Evolutionary conservation across 179 eudicot genomes (phyloP).

Genomic region (Beta lomatogona): DNA sequence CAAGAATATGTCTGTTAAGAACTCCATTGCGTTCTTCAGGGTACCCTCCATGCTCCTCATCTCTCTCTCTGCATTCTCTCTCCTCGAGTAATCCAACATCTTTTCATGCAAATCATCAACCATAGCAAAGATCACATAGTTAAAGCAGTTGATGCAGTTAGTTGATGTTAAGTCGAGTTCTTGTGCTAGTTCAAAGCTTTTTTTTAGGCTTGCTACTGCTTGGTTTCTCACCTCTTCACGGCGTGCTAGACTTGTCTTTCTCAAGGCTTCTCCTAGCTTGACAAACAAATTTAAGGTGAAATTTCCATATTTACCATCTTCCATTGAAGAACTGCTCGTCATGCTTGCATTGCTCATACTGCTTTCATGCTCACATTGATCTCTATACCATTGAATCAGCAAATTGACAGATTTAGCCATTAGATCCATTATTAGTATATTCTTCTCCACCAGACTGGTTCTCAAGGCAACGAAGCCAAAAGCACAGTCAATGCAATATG

Average conservation of each 20-base stretch:
- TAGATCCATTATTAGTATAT: conserved; percentile 65
- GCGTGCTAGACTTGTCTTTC: conserved; percentile 83
- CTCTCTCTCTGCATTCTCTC: conserved; percentile 87
- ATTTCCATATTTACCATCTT: conserved; percentile 46
- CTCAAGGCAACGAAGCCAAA: conserved; percentile 30
- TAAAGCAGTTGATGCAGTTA: conserved; percentile 59
- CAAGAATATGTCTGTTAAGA: conserved; percentile 63
- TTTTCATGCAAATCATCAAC: conserved; percentile 95
- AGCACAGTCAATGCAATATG: conserved; percentile 40
- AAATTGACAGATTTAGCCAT: conserved; percentile 74
- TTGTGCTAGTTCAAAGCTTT: conserved; percentile 63
- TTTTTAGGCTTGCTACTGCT: conserved; percentile 65
- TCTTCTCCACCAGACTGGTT: conserved; percentile 63
- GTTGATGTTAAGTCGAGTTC: conserved; percentile 65
- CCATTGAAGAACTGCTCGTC: conserved; percentile 47
- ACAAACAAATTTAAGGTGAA: conserved; percentile 53
- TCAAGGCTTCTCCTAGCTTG: conserved; percentile 70
- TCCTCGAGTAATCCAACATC: conserved; percentile 81
- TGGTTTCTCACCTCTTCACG: conserved; percentile 91
- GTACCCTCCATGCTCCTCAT: conserved; percentile 97
- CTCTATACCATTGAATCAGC: conserved; percentile 64
- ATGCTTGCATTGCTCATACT: conserved; percentile 45
- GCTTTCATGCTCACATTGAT: conserved; percentile 69
- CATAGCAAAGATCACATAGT: conserved; percentile 78
- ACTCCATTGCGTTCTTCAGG: conserved; percentile 79